These are phyloP conservation scores for Plasmodium knowlesi DNA, from an alignment of 169 alveolate species.

Conservation along the genomic window DNA sequence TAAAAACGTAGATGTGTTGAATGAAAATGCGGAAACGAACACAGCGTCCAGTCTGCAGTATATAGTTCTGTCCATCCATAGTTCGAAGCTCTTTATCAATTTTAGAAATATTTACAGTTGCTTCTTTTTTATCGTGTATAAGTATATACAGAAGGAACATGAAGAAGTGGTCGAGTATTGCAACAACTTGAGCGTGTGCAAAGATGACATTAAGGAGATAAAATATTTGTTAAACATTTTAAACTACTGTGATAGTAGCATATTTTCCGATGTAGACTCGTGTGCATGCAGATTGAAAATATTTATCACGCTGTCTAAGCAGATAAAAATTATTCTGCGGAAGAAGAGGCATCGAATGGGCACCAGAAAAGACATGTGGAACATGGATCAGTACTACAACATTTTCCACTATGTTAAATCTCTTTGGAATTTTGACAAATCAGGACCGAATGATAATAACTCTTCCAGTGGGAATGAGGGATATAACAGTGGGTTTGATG, in stretches of 20 bases:
- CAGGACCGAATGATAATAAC: constrained; percentile 28
- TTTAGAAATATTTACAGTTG: constrained; percentile 65
- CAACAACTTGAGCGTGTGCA: constrained; percentile 63
- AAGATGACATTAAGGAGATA: constrained; percentile 70
- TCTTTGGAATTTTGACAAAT: constrained; percentile 67
- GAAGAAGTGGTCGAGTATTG: constrained; percentile 73
- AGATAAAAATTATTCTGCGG: constrained; percentile 36
- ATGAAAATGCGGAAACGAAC: neutral
- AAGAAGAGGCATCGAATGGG: constrained; percentile 43
- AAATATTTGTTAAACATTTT: constrained; percentile 66
- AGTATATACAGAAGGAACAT: constrained; percentile 62
- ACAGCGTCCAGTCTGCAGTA: constrained; percentile 39
- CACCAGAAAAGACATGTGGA: constrained; percentile 7
- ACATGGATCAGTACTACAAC: constrained; percentile 52
- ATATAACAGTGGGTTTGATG: neutral
- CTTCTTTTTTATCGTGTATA: constrained; percentile 72
- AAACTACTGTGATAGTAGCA: constrained; percentile 59
- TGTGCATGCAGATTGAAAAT: constrained; percentile 75
- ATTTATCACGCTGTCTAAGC: constrained; percentile 53
- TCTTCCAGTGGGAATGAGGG: constrained; percentile 18
- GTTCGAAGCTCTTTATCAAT: constrained; percentile 59
- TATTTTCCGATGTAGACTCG: constrained; percentile 70
- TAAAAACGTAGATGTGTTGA: constrained; percentile 61
- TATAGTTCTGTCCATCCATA: constrained; percentile 59
- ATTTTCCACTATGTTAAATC: constrained; percentile 73